phyloP scores from a whole-genome alignment of 306 rosid genomes.

The Bauhinia variegata region DNA sequence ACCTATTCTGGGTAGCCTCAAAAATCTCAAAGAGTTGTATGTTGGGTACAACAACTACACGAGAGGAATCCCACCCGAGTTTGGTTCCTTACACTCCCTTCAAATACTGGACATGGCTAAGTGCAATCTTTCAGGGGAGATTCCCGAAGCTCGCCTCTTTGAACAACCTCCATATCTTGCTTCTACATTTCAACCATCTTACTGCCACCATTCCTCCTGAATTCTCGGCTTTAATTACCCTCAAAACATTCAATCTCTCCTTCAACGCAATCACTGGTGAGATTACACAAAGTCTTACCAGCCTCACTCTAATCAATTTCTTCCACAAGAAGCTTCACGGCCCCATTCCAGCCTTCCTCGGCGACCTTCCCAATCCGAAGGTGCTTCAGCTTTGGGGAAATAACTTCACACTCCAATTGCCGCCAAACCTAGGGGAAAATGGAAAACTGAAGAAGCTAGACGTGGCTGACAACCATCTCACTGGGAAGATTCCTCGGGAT shows the following conservation, averaged over 20 bases:
- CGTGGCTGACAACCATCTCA: conserved; percentile 52
- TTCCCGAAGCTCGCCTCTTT: conserved; percentile 46
- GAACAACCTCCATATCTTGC: conserved; percentile 43
- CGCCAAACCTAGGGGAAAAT: conserved; percentile 52
- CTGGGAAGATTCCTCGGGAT: conserved; percentile 53
- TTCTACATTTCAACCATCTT: conserved; percentile 52
- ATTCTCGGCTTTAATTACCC: conserved; percentile 42
- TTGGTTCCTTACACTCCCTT: conserved; percentile 47
- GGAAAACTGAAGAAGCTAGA: conserved; percentile 49
- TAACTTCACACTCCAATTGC: conserved; percentile 56
- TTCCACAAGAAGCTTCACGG: conserved; percentile 55
- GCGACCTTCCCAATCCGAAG: conserved; percentile 49
- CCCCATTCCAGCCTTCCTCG: conserved; percentile 50
- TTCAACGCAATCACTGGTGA: conserved; percentile 55
- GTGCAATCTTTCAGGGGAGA: conserved; percentile 55
- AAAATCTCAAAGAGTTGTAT: conserved; percentile 48
- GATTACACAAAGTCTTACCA: conserved; percentile 51
- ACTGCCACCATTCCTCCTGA: conserved; percentile 52
- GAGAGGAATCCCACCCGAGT: conserved; percentile 58
- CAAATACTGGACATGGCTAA: conserved; percentile 44
- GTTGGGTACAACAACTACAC: conserved; percentile 51
- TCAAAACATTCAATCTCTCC: conserved; percentile 54
- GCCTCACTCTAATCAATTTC: conserved; percentile 50
- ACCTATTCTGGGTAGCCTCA: conserved; percentile 41
- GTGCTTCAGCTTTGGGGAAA: conserved; percentile 59